Percentiles rank a stretch among this genome's conserved stretches.
These are phyloP conservation scores for Sporothrix humicola DNA, from an alignment of 2,329 filamentous ascomycete species.

Conservation along the genomic window DNA sequence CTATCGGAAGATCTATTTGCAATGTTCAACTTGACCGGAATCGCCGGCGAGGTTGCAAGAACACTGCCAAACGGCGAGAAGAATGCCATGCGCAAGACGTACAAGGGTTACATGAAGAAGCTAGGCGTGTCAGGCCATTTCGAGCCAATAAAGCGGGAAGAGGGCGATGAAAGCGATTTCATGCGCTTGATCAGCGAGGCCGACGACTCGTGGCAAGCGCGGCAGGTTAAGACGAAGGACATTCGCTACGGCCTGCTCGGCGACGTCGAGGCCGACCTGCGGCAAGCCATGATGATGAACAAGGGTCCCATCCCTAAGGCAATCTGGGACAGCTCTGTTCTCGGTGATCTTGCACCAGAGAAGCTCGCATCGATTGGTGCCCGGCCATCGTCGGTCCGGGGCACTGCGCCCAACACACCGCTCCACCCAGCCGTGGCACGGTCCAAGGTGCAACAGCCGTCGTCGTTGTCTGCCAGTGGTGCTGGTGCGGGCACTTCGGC, in stretches of 20 bases:
- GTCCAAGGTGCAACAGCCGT: slow-evolving; percentile 45
- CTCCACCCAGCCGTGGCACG: slow-evolving; percentile 47
- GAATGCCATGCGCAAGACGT: slow-evolving; percentile 70
- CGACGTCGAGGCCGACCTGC: slow-evolving; percentile 52
- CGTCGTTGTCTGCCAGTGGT: slow-evolving; percentile 41
- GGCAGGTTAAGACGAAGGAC: slow-evolving; percentile 60
- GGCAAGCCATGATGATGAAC: slow-evolving; percentile 61
- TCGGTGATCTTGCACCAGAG: slow-evolving; percentile 60
- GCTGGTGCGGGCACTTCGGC: slow-evolving; percentile 44
- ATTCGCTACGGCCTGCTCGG: slow-evolving; percentile 60
- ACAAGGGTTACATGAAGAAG: slow-evolving; percentile 71
- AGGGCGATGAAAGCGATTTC: slow-evolving; percentile 58
- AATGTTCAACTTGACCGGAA: slow-evolving; percentile 60
- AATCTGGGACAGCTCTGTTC: slow-evolving; percentile 62
- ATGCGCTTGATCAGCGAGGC: slow-evolving; percentile 57
- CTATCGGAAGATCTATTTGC: slow-evolving; percentile 64
- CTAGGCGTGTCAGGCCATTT: slow-evolving; percentile 67
- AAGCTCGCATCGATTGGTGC: slow-evolving; percentile 46
- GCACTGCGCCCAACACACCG: slow-evolving; percentile 61
- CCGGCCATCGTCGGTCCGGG: slow-evolving; percentile 52
- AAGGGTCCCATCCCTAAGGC: slow-evolving; percentile 61
- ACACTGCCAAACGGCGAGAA: slow-evolving; percentile 70
- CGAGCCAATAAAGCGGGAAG: slow-evolving; percentile 63
- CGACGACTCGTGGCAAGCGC: slow-evolving; percentile 63
- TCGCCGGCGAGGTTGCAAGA: slow-evolving; percentile 67